Evolutionary conservation across 306 rosid species (phyloP).

Genomic region (Castanea sativa): DNA sequence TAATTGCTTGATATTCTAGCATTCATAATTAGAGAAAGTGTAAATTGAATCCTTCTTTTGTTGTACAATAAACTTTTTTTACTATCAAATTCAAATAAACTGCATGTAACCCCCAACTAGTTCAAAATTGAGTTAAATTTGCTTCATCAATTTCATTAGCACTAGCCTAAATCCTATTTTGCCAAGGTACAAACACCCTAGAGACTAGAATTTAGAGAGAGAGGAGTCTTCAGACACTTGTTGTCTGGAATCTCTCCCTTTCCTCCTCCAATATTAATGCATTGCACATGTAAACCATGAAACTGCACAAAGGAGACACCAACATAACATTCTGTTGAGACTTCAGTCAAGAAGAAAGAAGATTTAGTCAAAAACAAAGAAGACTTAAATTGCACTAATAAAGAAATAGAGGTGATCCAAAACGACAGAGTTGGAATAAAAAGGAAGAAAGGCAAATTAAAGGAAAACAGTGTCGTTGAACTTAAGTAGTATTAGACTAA

Average conservation of each 20-base stretch:
- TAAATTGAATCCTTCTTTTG: neutral
- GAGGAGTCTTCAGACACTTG: conserved; percentile 44
- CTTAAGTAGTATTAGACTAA: too few species aligned
- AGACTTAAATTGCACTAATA: too few species aligned
- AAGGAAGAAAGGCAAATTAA: too few species aligned
- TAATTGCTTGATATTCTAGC: neutral
- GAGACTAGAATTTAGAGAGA: too few species aligned
- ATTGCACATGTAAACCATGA: conserved; percentile 35
- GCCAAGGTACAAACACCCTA: neutral
- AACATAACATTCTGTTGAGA: neutral
- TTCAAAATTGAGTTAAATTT: too few species aligned
- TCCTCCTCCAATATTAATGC: conserved; percentile 64
- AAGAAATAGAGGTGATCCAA: too few species aligned
- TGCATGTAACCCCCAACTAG: neutral
- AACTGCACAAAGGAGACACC: conserved; percentile 27
- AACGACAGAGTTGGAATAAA: too few species aligned
- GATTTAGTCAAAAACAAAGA: too few species aligned
- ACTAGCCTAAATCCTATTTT: neutral
- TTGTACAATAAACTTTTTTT: neutral
- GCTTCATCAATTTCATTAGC: neutral
- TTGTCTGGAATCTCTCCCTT: conserved; percentile 70
- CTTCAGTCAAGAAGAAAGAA: too few species aligned
- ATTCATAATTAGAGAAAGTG: neutral
- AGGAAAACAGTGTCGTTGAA: too few species aligned
- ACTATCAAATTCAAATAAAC: neutral